phyloP scores from a whole-genome alignment of 805 yeast species.

The Starmera pachycereana region DNA sequence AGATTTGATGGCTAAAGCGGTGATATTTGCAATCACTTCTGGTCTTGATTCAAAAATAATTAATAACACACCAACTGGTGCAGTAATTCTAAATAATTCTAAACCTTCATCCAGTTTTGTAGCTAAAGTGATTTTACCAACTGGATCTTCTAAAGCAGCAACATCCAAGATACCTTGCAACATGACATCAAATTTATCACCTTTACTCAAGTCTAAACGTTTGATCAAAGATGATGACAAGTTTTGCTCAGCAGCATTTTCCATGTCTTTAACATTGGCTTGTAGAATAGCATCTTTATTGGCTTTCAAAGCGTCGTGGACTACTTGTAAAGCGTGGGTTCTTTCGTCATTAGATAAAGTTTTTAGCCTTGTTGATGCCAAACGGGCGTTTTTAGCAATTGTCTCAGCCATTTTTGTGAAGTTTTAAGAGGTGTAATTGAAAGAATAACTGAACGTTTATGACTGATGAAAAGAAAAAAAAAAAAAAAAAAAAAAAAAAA shows the following conservation, averaged over 20 bases:
- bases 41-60: constrained; percentile 96
- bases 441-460: too few species aligned
- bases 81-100: constrained; percentile 69
- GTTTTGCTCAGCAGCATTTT: constrained; percentile 49
- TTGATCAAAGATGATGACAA: constrained; percentile 67
- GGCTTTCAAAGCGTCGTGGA: constrained; percentile 57
- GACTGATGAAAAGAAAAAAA: too few species aligned
- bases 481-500: too few species aligned
- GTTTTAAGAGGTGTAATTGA: too few species aligned
- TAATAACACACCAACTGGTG: constrained; percentile 90
- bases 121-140: constrained; percentile 80
- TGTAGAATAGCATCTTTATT: constrained; percentile 51
- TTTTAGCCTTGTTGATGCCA: constrained; percentile 77
- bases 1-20: constrained; percentile 90
- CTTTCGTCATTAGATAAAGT: constrained; percentile 67
- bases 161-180: constrained; percentile 91
- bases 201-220: constrained; percentile 70
- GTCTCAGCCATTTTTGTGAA: constrained; percentile 38
- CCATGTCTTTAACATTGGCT: constrained; percentile 72
- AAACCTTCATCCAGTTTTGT: constrained; percentile 85
- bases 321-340: constrained; percentile 57
- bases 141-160: constrained; percentile 81
- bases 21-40: constrained; percentile 95
- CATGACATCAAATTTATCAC: constrained; percentile 89
- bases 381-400: constrained; percentile 72